phyloP scores from a whole-genome alignment of 768 basidiomycete species.

The Mycena filopes region DNA sequence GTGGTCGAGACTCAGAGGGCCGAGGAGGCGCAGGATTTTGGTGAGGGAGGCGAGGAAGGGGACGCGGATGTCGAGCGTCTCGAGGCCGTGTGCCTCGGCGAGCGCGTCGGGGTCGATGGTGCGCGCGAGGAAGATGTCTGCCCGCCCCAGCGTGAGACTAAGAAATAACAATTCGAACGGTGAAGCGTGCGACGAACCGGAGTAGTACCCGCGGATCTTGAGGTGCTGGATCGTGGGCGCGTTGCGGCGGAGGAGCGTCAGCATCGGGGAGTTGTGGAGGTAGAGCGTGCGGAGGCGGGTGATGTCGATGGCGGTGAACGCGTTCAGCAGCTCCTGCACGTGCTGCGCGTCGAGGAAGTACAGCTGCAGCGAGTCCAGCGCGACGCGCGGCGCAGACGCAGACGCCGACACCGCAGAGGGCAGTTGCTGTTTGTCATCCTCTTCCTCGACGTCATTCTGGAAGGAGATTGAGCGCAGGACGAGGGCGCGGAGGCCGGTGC shows the following conservation, averaged over 20 bases:
- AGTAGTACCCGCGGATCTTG: slow-evolving; percentile 8
- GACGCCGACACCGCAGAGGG: not conserved
- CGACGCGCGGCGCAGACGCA: not conserved
- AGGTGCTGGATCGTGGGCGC: slow-evolving; percentile 8
- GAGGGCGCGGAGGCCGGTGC: slow-evolving; percentile 13
- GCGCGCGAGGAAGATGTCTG: not conserved
- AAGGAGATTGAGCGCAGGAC: slow-evolving; percentile 15
- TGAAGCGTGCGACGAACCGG: not conserved
- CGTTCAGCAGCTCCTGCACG: not conserved
- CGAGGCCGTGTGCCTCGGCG: slow-evolving; percentile 3
- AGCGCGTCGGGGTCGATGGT: slow-evolving; percentile 4
- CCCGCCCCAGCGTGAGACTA: not conserved
- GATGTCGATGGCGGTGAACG: slow-evolving; percentile 15
- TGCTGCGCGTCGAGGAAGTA: not conserved
- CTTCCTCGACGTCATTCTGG: not conserved
- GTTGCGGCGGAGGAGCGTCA: slow-evolving; percentile 2
- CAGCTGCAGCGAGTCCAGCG: slow-evolving; percentile 13
- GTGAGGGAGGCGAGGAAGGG: slow-evolving; percentile 9
- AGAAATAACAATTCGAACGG: not conserved
- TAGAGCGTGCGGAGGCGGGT: slow-evolving; percentile 12
- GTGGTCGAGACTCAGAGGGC: not conserved
- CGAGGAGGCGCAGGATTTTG: slow-evolving; percentile 5
- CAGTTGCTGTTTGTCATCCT: not conserved
- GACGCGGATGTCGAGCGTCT: slow-evolving; percentile 9
- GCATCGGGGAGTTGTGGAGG: slow-evolving; percentile 21